phyloP scores from a whole-genome alignment of 2,329 filamentous ascomycete genomes.

The Beauveria asiatica region DNA sequence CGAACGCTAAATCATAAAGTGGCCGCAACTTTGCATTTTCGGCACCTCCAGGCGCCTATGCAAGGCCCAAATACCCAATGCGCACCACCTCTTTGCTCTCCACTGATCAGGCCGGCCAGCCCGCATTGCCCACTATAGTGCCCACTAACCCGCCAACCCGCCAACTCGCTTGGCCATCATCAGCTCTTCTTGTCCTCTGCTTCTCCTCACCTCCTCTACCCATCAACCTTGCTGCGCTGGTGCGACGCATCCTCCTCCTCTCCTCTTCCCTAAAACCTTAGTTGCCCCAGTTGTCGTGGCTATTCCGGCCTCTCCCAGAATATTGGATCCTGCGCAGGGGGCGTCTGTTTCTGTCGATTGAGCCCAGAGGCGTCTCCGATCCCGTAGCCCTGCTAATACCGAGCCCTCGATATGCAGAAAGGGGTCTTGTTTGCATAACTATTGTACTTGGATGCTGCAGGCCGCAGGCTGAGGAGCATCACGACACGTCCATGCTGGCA shows the following conservation, averaged over 20 bases:
- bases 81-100: too few species aligned
- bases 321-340: neutral
- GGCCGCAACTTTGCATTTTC: too few species aligned
- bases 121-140: too few species aligned
- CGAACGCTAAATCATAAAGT: neutral
- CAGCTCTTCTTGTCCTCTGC: too few species aligned
- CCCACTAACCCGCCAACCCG: neutral
- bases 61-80: neutral
- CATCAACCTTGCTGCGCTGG: neutral
- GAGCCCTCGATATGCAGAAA: neutral
- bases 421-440: neutral
- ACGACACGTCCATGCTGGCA: neutral
- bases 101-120: too few species aligned
- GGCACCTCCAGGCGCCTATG: neutral
- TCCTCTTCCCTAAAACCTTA: neutral
- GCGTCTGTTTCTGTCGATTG: slow-evolving; percentile 4
- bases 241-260: neutral
- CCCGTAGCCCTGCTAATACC: neutral
- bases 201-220: too few species aligned
- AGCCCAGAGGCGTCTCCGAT: slow-evolving; percentile 3
- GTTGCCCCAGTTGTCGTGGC: neutral
- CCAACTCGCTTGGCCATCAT: neutral
- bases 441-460: neutral
- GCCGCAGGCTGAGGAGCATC: neutral
- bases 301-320: neutral